Base-by-base conservation (phyloP, 257 asterid species). In the Avicennia marina region DNA sequence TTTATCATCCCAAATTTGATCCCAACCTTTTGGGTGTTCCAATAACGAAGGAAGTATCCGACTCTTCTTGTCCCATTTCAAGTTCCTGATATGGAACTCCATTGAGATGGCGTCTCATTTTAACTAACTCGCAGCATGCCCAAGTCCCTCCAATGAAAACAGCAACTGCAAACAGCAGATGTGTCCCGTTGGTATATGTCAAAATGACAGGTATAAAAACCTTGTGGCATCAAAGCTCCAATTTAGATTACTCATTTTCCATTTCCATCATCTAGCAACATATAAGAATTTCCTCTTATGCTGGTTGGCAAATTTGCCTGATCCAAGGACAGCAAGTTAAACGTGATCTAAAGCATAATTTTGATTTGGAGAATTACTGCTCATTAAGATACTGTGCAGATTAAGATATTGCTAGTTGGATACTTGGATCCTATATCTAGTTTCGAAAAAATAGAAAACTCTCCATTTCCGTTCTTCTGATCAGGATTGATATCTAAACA, bases 1-100 rank as follows among this genome's bases (percentile, higher is more conserved):
- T 19, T 76, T 80, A 10, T 70, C 85, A 20, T 72, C 87, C 95
- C 95, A 86, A 40, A 68, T 64, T 20, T 83, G 69, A 56, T 78
- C 82, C 87, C 95, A 83, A 15, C 72, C 70, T 4, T n/a, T 73
- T 75, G 9, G 58, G 34, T 6, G 71, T 38, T 58, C 69, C 85
- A 7, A 62, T 52, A 10, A 65, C 58, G 16, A 33, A 40, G 2
- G 79, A 59, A 45, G 82, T 46, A 0, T 57, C 40, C 6, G 60
- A 6, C 17, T 70, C 75, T 39, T 62, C 63, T 36, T 65, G 64
- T 50, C 77, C 79, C 91, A 86, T 80, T 69, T 86, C 87, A 54
- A 83, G 81, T 69, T 68, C 93, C 13, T 66, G 73, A 70, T 86
- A 86, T 50, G 78, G 66, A 32, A 80, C 69, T 39, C 82, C 83